Evolutionary conservation across 2,329 filamentous ascomycete genomes (phyloP).

Genomic region (Colletotrichum chlorophyti): DNA sequence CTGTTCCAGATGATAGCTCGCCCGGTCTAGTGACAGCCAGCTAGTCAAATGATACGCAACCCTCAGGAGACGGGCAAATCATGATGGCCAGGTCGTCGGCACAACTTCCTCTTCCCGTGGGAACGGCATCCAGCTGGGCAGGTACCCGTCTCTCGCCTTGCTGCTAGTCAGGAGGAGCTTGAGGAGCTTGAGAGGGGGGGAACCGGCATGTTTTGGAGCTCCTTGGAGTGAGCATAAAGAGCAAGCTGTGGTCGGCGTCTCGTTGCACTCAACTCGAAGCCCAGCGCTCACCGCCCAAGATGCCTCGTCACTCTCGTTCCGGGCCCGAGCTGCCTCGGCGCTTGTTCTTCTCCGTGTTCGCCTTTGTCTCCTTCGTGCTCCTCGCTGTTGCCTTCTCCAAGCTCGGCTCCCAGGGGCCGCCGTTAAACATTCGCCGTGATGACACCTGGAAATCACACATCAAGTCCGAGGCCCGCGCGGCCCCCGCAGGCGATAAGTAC

Average conservation of each 20-base stretch:
- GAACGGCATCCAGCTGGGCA: constrained; percentile 1
- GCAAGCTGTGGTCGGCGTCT: not conserved
- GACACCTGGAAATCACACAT: constrained; percentile 5
- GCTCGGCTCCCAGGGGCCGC: not conserved
- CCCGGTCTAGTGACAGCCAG: no score
- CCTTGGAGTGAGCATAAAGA: not conserved
- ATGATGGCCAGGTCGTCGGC: constrained; percentile 1
- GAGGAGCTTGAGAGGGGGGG: not conserved
- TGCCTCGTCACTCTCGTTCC: constrained; percentile 17
- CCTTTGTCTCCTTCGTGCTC: constrained; percentile 21
- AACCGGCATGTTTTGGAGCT: not conserved
- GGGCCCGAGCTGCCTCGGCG: constrained; percentile 18
- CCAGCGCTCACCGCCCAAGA: not conserved
- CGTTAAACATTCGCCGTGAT: constrained; percentile 13
- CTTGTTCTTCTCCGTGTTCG: constrained; percentile 22
- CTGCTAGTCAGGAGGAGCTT: not conserved
- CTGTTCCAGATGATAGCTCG: constrained; percentile 3
- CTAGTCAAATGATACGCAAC: not conserved
- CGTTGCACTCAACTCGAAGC: not conserved
- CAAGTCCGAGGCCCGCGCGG: constrained; percentile 29
- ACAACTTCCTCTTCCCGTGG: constrained; percentile 13
- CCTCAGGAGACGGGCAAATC: constrained; percentile 11
- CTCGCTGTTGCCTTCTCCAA: constrained; percentile 17
- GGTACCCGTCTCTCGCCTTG: constrained; percentile 9
- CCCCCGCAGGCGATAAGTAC: constrained; percentile 48